These are phyloP conservation scores for Metschnikowia peoriensis DNA, from an alignment of 805 yeast genomes.

Conservation along the genomic window DNA sequence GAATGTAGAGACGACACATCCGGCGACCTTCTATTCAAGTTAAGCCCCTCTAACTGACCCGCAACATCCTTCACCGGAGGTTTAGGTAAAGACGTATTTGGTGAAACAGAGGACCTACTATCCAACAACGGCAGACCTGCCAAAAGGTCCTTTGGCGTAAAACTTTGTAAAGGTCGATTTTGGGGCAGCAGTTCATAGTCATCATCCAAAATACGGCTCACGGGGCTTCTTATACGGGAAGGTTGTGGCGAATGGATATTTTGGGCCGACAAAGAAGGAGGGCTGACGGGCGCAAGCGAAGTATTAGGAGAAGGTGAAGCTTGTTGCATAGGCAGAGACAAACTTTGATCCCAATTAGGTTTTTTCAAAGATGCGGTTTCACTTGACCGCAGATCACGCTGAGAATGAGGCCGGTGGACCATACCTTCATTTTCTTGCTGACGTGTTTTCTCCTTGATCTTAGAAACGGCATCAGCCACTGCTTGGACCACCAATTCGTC, in stretches of 20 bases:
- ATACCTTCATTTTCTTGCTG: conserved; percentile 11
- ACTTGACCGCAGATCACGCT: conserved; percentile 1
- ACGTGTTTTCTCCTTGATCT: conserved; percentile 43
- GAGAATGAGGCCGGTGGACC: background rate
- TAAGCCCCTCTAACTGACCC: conserved; percentile 28
- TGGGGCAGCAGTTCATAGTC: conserved; percentile 14
- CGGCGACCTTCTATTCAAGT: conserved; percentile 23
- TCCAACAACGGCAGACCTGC: conserved; percentile 8
- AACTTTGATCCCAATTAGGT: background rate
- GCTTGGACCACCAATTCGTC: conserved; percentile 63
- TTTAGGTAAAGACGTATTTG: conserved; percentile 10
- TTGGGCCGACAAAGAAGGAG: conserved; percentile 2
- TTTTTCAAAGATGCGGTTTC: background rate
- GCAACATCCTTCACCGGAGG: conserved; percentile 20
- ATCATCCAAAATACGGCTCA: conserved; percentile 19
- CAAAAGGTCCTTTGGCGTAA: conserved; percentile 48
- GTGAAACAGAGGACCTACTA: conserved; percentile 11
- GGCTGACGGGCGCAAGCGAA: background rate
- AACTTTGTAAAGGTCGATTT: conserved; percentile 26
- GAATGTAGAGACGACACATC: conserved; percentile 24
- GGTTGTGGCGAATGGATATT: conserved; percentile 35
- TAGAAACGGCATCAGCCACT: conserved; percentile 61
- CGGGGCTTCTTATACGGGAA: conserved; percentile 30
- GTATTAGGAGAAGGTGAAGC: background rate
- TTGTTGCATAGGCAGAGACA: background rate